phyloP scores from a whole-genome alignment of 2,329 filamentous ascomycete genomes.

The Setomelanomma holmii region DNA sequence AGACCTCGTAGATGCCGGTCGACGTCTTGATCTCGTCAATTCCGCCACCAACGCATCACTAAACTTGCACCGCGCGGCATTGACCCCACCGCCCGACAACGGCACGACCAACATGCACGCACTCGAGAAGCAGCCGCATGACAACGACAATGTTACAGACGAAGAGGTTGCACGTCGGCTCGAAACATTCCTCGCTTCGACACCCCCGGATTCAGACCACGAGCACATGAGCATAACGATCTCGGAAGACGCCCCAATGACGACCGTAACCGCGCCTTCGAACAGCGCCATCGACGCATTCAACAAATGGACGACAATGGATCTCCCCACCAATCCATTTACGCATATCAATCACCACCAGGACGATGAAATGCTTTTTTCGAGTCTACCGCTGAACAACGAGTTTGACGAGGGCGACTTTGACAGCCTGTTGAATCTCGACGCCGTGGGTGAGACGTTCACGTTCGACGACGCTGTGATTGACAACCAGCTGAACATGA shows the following conservation, averaged over 20 bases:
- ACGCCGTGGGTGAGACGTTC: conserved; percentile 49
- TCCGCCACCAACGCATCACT: conserved; percentile 16
- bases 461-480: conserved; percentile 39
- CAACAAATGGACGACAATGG: conserved; percentile 30
- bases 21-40: conserved; percentile 46
- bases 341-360: conserved; percentile 42
- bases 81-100: conserved; percentile 52
- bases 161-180: conserved; percentile 57
- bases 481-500: conserved; percentile 16
- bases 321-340: conserved; percentile 26
- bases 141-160: conserved; percentile 48
- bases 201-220: conserved; percentile 55
- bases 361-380: conserved; percentile 44
- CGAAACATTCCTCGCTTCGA: conserved; percentile 59
- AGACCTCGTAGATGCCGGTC: conserved; percentile 55
- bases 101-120: conserved; percentile 43
- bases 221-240: conserved; percentile 42
- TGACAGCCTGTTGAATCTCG: conserved; percentile 49
- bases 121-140: conserved; percentile 37
- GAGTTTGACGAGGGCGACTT: conserved; percentile 52
- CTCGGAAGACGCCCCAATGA: conserved; percentile 25
- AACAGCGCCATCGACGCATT: conserved; percentile 10
- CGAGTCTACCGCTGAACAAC: conserved; percentile 44
- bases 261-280: conserved; percentile 12
- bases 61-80: conserved; percentile 32